These are phyloP conservation scores for Monosporascus cannonballus DNA, from an alignment of 2,329 filamentous ascomycete species.

Conservation along the genomic window DNA sequence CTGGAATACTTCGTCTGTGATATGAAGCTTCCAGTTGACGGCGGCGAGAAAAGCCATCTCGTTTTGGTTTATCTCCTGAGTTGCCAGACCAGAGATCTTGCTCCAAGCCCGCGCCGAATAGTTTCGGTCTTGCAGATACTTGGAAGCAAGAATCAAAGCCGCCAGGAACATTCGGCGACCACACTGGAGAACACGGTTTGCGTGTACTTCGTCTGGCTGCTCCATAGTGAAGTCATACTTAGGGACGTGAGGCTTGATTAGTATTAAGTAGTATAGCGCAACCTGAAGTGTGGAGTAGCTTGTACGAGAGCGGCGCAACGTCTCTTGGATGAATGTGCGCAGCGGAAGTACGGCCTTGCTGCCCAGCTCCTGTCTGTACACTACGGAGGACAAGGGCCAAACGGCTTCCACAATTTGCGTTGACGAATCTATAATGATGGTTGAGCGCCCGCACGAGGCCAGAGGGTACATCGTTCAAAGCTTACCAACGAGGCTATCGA, in stretches of 20 bases:
- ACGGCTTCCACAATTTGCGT: slow-evolving; percentile 96
- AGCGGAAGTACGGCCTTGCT: slow-evolving; percentile 78
- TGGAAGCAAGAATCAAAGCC: slow-evolving; percentile 90
- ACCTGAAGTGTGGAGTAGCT: slow-evolving; percentile 98
- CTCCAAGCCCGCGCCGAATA: slow-evolving; percentile 98
- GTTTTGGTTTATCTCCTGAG: slow-evolving; percentile 92
- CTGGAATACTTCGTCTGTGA: slow-evolving; percentile 81
- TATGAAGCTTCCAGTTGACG: slow-evolving; percentile 92
- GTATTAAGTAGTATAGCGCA: slow-evolving; percentile 88
- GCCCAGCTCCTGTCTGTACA: slow-evolving; percentile 66
- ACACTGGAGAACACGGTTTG: slow-evolving; percentile 80
- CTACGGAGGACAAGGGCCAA: slow-evolving; percentile 84
- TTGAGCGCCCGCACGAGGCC: slow-evolving; percentile 25
- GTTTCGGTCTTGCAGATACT: slow-evolving; percentile 96
- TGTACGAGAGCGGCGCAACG: slow-evolving; percentile 85
- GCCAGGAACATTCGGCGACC: slow-evolving; percentile 96
- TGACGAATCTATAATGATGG: slow-evolving; percentile 67
- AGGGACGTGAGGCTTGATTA: slow-evolving; percentile 87
- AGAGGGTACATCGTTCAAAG: slow-evolving; percentile 29
- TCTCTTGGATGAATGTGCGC: slow-evolving; percentile 96
- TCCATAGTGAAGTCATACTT: slow-evolving; percentile 81
- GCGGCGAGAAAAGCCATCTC: slow-evolving; percentile 87
- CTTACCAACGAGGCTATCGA: slow-evolving; percentile 98
- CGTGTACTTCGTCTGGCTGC: slow-evolving; percentile 66
- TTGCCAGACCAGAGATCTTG: slow-evolving; percentile 95